These are phyloP conservation scores for Mortierella sp. DNA, from an alignment of 371 early-diverging fungal genomes.

Conservation along the genomic window DNA sequence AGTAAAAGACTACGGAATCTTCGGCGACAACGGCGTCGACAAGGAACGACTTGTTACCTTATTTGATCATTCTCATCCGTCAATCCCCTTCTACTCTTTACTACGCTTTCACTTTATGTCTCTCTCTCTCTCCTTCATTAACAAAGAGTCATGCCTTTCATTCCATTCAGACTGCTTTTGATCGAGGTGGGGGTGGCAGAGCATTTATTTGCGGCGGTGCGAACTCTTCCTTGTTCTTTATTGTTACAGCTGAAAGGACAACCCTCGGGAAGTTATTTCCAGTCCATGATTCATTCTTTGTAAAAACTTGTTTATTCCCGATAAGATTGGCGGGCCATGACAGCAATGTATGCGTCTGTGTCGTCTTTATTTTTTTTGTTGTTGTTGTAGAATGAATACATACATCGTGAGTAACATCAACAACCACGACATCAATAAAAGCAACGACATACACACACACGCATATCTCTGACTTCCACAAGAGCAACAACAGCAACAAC, in stretches of 20 bases:
- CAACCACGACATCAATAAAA: neutral
- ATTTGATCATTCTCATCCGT: neutral
- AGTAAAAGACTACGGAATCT: conserved; percentile 8
- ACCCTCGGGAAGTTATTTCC: neutral
- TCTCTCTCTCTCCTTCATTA: neutral
- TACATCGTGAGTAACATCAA: conserved; percentile 5
- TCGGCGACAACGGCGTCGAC: conserved; percentile 11
- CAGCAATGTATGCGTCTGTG: conserved; percentile 13
- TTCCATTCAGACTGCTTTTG: neutral
- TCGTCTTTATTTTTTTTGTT: neutral
- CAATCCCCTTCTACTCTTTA: neutral
- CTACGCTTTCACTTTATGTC: neutral
- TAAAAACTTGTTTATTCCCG: conserved; percentile 3
- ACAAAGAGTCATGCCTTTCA: neutral
- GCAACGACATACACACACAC: no score
- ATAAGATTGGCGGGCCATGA: conserved; percentile 5
- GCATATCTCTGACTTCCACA: neutral
- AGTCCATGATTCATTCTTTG: neutral
- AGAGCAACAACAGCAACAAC: neutral
- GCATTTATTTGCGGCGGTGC: neutral
- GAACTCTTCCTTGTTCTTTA: neutral
- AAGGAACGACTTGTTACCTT: neutral
- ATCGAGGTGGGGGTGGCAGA: neutral
- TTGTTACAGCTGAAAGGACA: neutral
- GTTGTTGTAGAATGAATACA: neutral